These are phyloP conservation scores for Anethum foeniculum DNA, from an alignment of 140 eudicot species.

Conservation along the genomic window DNA sequence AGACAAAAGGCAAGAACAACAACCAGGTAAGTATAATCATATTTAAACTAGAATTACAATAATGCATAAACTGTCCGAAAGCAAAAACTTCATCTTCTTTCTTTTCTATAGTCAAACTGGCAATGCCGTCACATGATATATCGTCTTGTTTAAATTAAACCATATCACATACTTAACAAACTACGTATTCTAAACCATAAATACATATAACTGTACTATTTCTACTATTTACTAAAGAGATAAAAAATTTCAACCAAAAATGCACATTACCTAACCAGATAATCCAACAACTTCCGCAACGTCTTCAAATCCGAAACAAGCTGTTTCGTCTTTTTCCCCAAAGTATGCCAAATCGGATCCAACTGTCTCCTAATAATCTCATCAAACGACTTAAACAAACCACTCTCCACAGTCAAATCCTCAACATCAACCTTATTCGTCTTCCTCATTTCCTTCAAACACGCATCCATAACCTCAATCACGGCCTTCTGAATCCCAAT, in stretches of 20 bases:
- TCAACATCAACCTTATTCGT: conserved; percentile 95
- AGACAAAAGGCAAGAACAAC: not conserved
- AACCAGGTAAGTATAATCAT: not conserved
- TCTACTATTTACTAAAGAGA: not conserved
- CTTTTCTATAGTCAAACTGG: not conserved
- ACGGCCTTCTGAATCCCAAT: conserved; percentile 87
- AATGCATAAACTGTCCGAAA: not conserved
- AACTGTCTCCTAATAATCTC: conserved; percentile 85
- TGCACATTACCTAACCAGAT: conserved; percentile 62
- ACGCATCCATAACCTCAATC: conserved; percentile 92
- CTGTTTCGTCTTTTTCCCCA: conserved; percentile 96
- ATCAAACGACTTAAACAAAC: conserved; percentile 92
- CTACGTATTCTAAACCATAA: not conserved
- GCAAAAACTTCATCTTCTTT: too few relatives aligned
- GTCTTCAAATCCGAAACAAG: conserved; percentile 93
- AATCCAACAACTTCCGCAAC: conserved; percentile 79
- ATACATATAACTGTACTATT: not conserved
- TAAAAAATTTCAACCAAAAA: not conserved
- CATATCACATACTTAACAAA: not conserved
- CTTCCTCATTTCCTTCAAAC: conserved; percentile 97
- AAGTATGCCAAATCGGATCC: conserved; percentile 91
- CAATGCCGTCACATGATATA: not conserved
- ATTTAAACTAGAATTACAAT: not conserved
- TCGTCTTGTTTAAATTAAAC: not conserved
- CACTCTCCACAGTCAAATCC: conserved; percentile 89